phyloP scores from a whole-genome alignment of 371 early-diverging fungal species.

The Mortierella sp. region DNA sequence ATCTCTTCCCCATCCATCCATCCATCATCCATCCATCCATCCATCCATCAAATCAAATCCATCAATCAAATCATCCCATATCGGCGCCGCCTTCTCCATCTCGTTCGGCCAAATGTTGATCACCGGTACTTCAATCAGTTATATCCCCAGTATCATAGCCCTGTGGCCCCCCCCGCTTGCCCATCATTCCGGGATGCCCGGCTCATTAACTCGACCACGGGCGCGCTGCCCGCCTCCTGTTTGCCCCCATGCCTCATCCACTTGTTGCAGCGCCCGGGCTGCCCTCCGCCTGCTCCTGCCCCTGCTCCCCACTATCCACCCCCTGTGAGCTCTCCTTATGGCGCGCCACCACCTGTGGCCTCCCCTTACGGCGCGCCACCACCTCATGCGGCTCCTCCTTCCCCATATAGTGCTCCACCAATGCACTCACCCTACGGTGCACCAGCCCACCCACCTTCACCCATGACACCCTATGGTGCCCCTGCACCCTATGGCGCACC shows the following conservation, averaged over 20 bases:
- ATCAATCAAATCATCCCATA: too few relatives aligned
- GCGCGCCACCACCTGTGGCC: conserved; percentile 16
- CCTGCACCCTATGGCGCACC: conserved; percentile 21
- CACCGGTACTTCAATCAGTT: too few relatives aligned
- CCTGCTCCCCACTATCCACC: conserved; percentile 20
- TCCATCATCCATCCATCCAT: neutral
- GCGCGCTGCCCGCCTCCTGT: conserved; percentile 28
- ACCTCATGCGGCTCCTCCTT: conserved; percentile 1
- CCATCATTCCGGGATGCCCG: conserved; percentile 32
- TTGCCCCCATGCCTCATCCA: conserved; percentile 17
- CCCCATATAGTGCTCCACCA: neutral
- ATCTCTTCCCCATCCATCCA: neutral
- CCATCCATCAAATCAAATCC: neutral
- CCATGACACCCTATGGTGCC: conserved; percentile 8
- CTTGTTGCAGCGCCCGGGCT: neutral
- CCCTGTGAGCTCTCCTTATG: conserved; percentile 5
- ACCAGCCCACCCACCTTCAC: conserved; percentile 8
- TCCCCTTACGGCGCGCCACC: conserved; percentile 23
- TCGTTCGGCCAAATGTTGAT: too few relatives aligned
- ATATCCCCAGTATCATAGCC: too few relatives aligned
- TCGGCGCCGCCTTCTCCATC: too few relatives aligned
- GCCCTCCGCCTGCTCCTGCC: conserved; percentile 17
- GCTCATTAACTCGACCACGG: conserved; percentile 32
- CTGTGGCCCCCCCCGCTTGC: too few relatives aligned
- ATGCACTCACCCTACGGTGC: neutral